Percentiles rank a stretch among this genome's conserved stretches.
phyloP scores from a whole-genome alignment of 2,329 filamentous ascomycete genomes.

The Aureobasidium musti region DNA sequence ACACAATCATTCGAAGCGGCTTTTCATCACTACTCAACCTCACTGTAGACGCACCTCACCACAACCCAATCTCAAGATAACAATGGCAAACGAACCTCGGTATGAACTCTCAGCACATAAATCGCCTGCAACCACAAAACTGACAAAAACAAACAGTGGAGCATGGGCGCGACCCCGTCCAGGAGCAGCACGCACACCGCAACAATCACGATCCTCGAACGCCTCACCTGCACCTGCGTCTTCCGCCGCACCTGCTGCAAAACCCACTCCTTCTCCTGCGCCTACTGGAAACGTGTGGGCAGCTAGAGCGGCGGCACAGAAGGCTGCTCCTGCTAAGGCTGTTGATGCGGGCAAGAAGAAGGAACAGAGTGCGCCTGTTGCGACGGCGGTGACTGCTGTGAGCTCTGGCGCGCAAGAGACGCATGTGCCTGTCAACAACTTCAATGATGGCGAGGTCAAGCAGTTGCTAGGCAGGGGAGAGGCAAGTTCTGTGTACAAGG shows the following conservation, averaged over 20 bases:
- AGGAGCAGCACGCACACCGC: not conserved
- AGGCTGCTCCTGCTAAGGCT: not conserved
- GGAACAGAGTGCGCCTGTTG: not conserved
- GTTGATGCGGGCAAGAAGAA: not conserved
- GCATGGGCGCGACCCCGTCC: constrained; percentile 26
- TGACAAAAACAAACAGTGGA: not conserved
- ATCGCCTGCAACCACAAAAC: not conserved
- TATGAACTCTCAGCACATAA: not conserved
- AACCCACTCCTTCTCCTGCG: not conserved
- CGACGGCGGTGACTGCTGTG: not conserved
- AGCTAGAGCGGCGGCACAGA: constrained; percentile 1
- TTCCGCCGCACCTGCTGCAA: not conserved
- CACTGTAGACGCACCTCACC: no score
- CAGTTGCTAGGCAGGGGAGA: constrained; percentile 44
- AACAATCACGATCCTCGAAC: constrained; percentile 23
- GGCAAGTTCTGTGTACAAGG: constrained; percentile 37
- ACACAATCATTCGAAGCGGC: not conserved
- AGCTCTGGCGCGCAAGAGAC: constrained; percentile 34
- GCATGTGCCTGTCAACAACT: constrained; percentile 40
- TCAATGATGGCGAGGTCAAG: constrained; percentile 49
- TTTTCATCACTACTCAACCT: no score
- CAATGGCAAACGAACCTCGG: constrained; percentile 25
- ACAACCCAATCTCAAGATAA: not conserved
- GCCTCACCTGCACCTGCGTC: constrained; percentile 12
- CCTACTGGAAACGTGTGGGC: constrained; percentile 28